Evolutionary conservation across 208 protist species (phyloP).

Genomic region (Entamoeba moshkovskii): DNA sequence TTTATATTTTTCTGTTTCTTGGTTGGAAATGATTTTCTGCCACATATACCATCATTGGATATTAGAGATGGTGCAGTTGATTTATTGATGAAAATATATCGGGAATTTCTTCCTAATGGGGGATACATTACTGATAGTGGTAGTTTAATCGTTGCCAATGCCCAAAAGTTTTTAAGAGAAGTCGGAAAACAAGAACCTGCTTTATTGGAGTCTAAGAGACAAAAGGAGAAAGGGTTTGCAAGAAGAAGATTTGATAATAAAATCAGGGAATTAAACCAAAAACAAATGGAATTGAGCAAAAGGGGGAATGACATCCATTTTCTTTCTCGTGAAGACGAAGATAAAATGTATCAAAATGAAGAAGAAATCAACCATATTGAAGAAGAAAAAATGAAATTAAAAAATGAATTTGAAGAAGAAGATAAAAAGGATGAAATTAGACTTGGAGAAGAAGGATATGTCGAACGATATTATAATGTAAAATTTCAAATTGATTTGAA

Average conservation of each 20-base stretch:
- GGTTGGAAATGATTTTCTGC: slow-evolving; percentile 31
- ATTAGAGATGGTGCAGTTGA: slow-evolving; percentile 74
- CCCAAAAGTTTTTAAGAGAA: slow-evolving; percentile 11
- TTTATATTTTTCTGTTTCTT: slow-evolving; percentile 29
- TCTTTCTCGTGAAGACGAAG: too few species aligned
- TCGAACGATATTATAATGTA: slow-evolving; percentile 56
- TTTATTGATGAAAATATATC: slow-evolving; percentile 57
- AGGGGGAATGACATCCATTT: too few species aligned
- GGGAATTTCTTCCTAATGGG: slow-evolving; percentile 49
- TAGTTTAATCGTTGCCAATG: slow-evolving; percentile 47
- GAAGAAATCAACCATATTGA: neutral
- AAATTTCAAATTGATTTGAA: slow-evolving; percentile 46
- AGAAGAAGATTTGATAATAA: neutral
- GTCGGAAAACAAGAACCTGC: neutral
- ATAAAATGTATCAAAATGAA: too few species aligned
- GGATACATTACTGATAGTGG: slow-evolving; percentile 34
- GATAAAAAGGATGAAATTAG: slow-evolving; percentile 31
- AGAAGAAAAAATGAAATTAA: neutral
- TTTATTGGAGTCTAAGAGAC: slow-evolving; percentile 4
- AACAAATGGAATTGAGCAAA: neutral
- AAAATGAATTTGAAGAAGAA: slow-evolving; percentile 27
- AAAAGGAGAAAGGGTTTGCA: slow-evolving; percentile 12
- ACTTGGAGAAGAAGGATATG: slow-evolving; percentile 52
- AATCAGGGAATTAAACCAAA: neutral
- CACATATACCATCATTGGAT: neutral